Conservation (phyloP, 306 rosid genomes). For the Astragalus membranaceus region DNA sequence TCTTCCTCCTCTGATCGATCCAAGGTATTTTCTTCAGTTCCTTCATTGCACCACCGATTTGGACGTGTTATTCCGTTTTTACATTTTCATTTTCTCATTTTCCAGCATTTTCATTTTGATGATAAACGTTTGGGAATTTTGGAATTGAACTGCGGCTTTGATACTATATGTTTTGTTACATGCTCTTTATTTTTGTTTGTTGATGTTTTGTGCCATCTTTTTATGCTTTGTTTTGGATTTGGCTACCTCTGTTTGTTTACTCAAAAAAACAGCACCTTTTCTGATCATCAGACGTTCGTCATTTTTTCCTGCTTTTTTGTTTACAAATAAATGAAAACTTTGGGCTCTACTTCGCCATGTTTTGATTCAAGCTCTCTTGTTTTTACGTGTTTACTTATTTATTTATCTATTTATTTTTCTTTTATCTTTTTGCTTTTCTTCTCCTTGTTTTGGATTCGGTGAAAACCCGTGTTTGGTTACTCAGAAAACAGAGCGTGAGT, state of each 20-base stretch:
- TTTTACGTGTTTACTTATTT: background rate
- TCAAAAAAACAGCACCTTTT: background rate
- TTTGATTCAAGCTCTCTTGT: background rate
- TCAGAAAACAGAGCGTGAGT: background rate
- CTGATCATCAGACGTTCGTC: background rate
- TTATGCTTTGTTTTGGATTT: background rate
- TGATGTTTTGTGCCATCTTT: background rate
- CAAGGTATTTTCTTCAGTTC: slow-evolving; percentile 34
- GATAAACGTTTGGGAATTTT: background rate
- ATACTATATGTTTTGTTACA: background rate
- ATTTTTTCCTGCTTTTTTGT: background rate
- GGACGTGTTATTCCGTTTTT: background rate
- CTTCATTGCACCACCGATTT: background rate
- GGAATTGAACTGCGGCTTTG: background rate
- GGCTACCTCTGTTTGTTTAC: background rate
- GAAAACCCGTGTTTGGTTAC: background rate
- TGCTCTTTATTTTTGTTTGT: background rate
- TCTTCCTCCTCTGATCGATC: slow-evolving; percentile 26
- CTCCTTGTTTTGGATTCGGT: too few relatives aligned
- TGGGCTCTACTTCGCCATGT: background rate
- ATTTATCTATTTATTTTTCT: background rate
- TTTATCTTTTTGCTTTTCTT: too few relatives aligned
- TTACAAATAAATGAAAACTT: background rate
- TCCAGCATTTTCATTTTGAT: slow-evolving; percentile 2
- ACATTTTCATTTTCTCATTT: background rate